Base-by-base conservation (phyloP, 2,329 filamentous ascomycete species). In the Arthrocladium fulminans region DNA sequence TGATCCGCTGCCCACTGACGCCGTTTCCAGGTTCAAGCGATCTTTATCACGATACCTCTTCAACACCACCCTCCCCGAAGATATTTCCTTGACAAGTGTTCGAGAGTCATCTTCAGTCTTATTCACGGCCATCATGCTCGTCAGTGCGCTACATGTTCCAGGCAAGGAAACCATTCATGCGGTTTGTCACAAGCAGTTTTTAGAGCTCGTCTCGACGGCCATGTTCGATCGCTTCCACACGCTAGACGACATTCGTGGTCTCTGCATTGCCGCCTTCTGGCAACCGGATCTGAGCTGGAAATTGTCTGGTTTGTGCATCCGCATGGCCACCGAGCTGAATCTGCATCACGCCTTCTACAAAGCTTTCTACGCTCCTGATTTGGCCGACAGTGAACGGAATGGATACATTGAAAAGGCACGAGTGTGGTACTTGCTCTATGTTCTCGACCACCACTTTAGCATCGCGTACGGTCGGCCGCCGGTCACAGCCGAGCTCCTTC, bases 381-480 rank as follows among this genome's bases (percentile, higher is more conserved):
- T 76, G 47, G 51, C 48, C 7, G 42, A 46, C 13, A 37, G 37
- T n/a, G 53, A 58, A 10, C 49, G 56, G 10, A 48, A 45, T 29
- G 46, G 53, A 10, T 47, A 54, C 22, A 71, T 74, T 48, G 76
- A 80, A 49, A 72, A 73, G 29, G 71, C 79, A 3, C 69, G 79
- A 17, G 62, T 82, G 10, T 82, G 79, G 79, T 82, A 80, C 59
- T 60, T 80, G 27, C 63, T 81, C 0, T 83, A 82, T 56, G 77
- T 81, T 1, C 82, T 79, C 57, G 80, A 83, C 56, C 79, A 81
- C 52, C 80, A 83, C 59, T 76, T 82, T 23, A 78, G 76, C 15
- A 81, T 80, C 19, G 65, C 80, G 0, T 81, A 82, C 47, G 76
- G 77, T 2, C 68, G 79, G 2, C 75, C 76, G 1, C 73, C 76